A percentile compares a stretch with the other conserved stretches of the same genome.
phyloP scores from a whole-genome alignment of 2,329 filamentous ascomycete genomes.

The Pezicula carpinea region DNA sequence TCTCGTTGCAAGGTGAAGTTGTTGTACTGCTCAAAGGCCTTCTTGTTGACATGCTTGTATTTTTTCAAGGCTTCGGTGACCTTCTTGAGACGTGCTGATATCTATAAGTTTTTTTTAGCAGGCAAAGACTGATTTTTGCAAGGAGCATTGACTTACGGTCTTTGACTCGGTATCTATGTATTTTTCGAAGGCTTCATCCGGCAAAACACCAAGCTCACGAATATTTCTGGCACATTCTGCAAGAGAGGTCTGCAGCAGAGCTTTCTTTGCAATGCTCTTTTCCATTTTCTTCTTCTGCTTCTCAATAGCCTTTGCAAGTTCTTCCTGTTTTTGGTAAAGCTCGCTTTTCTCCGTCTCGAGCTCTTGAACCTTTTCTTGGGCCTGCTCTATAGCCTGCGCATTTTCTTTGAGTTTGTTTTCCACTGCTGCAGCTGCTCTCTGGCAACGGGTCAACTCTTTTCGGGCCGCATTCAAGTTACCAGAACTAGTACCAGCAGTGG shows the following conservation, averaged over 20 bases:
- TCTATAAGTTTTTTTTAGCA: conserved; percentile 12
- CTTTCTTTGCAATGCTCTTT: conserved; percentile 85
- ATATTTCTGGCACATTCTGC: conserved; percentile 84
- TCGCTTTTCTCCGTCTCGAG: conserved; percentile 47
- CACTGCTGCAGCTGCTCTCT: conserved; percentile 62
- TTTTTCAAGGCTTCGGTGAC: conserved; percentile 93
- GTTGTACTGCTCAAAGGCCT: conserved; percentile 98
- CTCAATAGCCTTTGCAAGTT: conserved; percentile 73
- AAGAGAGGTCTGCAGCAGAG: conserved; percentile 70
- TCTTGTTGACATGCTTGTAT: conserved; percentile 98
- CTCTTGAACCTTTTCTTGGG: conserved; percentile 33
- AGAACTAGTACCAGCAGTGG: conserved; percentile 53
- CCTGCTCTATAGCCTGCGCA: conserved; percentile 65
- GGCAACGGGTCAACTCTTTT: conserved; percentile 74
- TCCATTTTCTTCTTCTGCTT: conserved; percentile 87
- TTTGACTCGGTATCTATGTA: conserved; percentile 81
- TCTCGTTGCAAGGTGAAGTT: conserved; percentile 93
- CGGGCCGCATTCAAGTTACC: conserved; percentile 72
- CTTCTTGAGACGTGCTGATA: conserved; percentile 64
- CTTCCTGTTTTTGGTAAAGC: conserved; percentile 68
- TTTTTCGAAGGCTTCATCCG: conserved; percentile 89
- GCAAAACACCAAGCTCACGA: conserved; percentile 84
- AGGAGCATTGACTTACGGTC: conserved; percentile 46
- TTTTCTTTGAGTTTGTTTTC: conserved; percentile 67
- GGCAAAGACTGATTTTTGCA: not conserved